Base-by-base conservation (phyloP, 2,329 filamentous ascomycete genomes). In the Ambrosiella cleistominuta region DNA sequence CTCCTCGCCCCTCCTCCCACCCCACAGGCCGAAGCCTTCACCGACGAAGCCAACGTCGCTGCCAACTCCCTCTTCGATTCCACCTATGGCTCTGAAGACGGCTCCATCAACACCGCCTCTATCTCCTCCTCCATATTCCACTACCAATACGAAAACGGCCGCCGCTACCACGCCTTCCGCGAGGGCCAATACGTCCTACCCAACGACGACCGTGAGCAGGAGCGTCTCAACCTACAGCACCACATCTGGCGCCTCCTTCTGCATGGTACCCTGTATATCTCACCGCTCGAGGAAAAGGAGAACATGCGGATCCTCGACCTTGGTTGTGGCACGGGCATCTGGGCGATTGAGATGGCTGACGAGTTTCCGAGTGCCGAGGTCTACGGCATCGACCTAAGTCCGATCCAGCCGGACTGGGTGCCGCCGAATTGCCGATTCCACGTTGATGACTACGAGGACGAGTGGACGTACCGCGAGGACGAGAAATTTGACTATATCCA, bases 381-480 rank as follows among this genome's bases (percentile, higher is more conserved):
- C 8, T 64, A 71, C 17, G 79, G 78, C 9, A 72, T 77, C 5
- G 79, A 82, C 64, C 70, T 82, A 1, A 78, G 75, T 11, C 78
- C 78, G 1, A 80, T 81, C 45, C 78, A 82, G 64, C 77, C 78
- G 1, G 70, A 71, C 36, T 76, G 74, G 68, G 75, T 82, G 2
- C 80, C 80, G 1, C 70, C 73, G 36, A 85, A 85, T 63, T 78
- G 81, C 60, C 74, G 76, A 59, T 85, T 85, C 63, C 73, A 82
- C 58, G 75, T 85, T 40, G 82, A 86, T 64, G 81, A 86, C 64
- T 76, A 78, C 40, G 79, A 81, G 64, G 72, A 76, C n/a, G 63
- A 66, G 17, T 73, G 71, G 71, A 68, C 71, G 62, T 71, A 68
- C 59, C 63, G 63, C 1, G 57, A 62, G 8, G 74, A 79, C 64